Evolutionary conservation across 2,329 filamentous ascomycete genomes (phyloP), one percentile per base, ranked within the genome.

Genomic region (Neopestalotiopsis clavispora): DNA sequence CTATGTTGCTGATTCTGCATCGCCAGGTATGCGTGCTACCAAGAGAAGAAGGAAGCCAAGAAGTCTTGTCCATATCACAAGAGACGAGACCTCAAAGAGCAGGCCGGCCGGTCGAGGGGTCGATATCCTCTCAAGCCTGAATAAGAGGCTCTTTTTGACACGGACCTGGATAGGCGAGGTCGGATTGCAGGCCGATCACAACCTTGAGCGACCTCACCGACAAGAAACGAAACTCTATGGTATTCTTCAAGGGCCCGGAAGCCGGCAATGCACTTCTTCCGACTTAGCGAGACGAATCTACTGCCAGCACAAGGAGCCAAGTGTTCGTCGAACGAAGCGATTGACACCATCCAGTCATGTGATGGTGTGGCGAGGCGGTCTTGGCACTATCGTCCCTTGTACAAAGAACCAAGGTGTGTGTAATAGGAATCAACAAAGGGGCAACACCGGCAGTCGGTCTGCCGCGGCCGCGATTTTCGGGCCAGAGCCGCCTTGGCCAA

Each of bases 361-460:
- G 59, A 40, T 40, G 59, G 59, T 40, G 32, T 62, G 59, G 34
- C 59, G 9, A 62, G 32, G 17, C n/a, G 59, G 30, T 34, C 32
- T 34, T n/a, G 32, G 59, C 57, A 52, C 59, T 30, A 34, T 34
- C 32, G 9, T 34, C n/a, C 30, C 59, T 40, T 38, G 59, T 62
- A 34, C 32, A 38, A 62, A 62, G 59, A 34, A 62, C 59, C 57
- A 30, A 30, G 57, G 30, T 59, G 57, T 52, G 57, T 17, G 57
- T 34, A 59, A 30, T 30, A 34, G 57, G 30, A 34, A 59, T 17
- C 4, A 7, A 59, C n/a, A 28, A 59, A 17, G 1, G 28, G 57
- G 13, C 30, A 34, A 23, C 57, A 59, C 17, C 57, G 57, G 57
- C 6, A 30, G 7, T 59, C 57, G 57, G 57, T 14, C 10, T 20